phyloP scores from a whole-genome alignment of 345 rosid genomes.

The Melaleuca quinquenervia region DNA sequence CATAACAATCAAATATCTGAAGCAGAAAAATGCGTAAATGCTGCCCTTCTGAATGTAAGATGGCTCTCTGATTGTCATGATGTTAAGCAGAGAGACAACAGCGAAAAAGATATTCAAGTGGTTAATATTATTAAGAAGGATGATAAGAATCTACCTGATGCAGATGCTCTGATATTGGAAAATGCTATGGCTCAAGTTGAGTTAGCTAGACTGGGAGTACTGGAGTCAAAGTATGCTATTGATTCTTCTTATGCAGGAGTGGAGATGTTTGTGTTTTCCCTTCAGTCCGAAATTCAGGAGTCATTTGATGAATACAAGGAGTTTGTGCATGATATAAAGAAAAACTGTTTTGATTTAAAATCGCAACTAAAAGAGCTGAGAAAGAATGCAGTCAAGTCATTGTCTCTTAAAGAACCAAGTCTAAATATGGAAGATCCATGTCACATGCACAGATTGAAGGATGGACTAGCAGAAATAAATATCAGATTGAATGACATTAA shows the following conservation, averaged over 20 bases:
- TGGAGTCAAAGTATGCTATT: constrained; percentile 16
- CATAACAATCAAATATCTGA: constrained; percentile 21
- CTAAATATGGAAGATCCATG: constrained; percentile 16
- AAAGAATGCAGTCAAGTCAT: neutral
- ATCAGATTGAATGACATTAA: constrained; percentile 16
- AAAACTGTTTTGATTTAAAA: constrained; percentile 17
- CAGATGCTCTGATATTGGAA: constrained; percentile 2
- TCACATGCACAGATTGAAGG: constrained; percentile 23
- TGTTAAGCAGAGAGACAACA: constrained; percentile 3
- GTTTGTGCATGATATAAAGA: constrained; percentile 12
- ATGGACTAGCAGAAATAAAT: constrained; percentile 28
- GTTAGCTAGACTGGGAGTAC: constrained; percentile 11
- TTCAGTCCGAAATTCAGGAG: constrained; percentile 10
- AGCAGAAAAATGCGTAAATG: constrained; percentile 36
- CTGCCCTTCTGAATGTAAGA: constrained; percentile 34
- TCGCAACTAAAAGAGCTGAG: constrained; percentile 12
- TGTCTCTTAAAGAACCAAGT: constrained; percentile 3
- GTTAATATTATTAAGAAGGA: constrained; percentile 1
- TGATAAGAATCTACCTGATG: neutral
- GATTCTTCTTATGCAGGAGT: constrained; percentile 11
- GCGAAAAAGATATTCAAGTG: neutral
- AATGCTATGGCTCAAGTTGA: constrained; percentile 2
- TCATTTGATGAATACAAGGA: constrained; percentile 7
- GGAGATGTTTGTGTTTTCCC: constrained; percentile 12
- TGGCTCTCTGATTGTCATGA: constrained; percentile 37